These are phyloP conservation scores for Anthracocystis walkeri DNA, from an alignment of 1,284 basidiomycete genomes.

Conservation along the genomic window DNA sequence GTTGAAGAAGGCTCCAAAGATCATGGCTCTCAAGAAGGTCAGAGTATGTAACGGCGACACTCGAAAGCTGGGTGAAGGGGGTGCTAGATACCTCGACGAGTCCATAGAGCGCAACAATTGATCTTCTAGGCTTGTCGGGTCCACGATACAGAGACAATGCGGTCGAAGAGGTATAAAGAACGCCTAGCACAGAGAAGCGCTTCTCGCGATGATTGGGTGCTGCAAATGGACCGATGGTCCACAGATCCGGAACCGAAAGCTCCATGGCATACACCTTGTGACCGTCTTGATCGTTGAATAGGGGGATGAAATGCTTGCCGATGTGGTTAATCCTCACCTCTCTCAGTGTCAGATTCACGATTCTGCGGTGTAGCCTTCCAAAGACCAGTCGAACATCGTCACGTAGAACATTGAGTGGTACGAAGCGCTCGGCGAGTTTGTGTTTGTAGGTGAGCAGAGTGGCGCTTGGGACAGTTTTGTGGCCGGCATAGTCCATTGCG, in stretches of 20 bases:
- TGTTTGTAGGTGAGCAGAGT: not conserved
- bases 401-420: not conserved
- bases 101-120: not conserved
- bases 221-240: not conserved
- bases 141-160: not conserved
- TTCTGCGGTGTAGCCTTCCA: not conserved
- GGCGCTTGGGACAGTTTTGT: not conserved
- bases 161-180: not conserved
- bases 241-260: not conserved
- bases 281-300: not conserved
- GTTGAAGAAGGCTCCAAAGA: not conserved
- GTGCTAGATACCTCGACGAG: not conserved
- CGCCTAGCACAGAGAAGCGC: not conserved
- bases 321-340: not conserved
- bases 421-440: not conserved
- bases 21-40: not conserved
- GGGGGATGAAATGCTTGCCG: not conserved
- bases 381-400: not conserved
- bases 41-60: not conserved
- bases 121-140: not conserved
- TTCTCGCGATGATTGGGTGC: not conserved
- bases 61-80: not conserved
- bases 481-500: too few relatives aligned
- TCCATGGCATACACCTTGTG: constrained; percentile 7
- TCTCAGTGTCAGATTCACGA: not conserved